Base-by-base conservation (phyloP, 1,284 basidiomycete genomes). In the Chalciporus sp. region DNA sequence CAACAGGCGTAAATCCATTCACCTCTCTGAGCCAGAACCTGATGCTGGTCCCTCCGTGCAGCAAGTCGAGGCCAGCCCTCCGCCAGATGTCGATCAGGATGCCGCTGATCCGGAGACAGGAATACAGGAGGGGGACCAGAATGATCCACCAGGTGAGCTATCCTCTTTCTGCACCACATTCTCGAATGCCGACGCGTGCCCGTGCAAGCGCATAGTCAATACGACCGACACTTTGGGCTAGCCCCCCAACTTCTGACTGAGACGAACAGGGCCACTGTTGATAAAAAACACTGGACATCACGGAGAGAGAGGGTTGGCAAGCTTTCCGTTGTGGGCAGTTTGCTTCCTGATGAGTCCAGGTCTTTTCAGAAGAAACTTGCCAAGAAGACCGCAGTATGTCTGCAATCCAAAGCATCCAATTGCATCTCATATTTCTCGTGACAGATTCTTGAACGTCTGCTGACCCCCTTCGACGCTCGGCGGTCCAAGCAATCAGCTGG, bases 151-250 rank as follows among this genome's bases (percentile, higher is more conserved):
- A 61, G 67, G 74, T 75, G 53, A 53, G 71, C 51, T 5, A 2
- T 46, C 20, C 28, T 41, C 17, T 10, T 12, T 17, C 23, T 8
- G 26, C 42, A 46, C 41, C 33, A 16, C 43, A 27, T 17, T 28
- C 23, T 31, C 26, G 31, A n/a, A 37, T 58, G n/a, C 12, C 4
- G 28, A 54, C 43, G 33, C 26, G 1, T 44, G n/a, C 19, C 46
- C 42, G 33, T 45, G 61, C 70, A 66, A 61, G 63, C 57, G 44
- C 61, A 62, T 51, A 75, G 82, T 61, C 66, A 74, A 47, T 88
- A 87, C 58, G 85, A 90, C 60, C 65, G 64, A 14, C 90, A 92
- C 64, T 92, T 89, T 65, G 88, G 87, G 7, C 61, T 77, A 16
- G 74, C 76, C 19, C 76, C 84, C 12, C 51, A 64, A 26, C 63